These are phyloP conservation scores for Schwanniomyces vanrijiae DNA, from an alignment of 805 yeast species.

Conservation along the genomic window DNA sequence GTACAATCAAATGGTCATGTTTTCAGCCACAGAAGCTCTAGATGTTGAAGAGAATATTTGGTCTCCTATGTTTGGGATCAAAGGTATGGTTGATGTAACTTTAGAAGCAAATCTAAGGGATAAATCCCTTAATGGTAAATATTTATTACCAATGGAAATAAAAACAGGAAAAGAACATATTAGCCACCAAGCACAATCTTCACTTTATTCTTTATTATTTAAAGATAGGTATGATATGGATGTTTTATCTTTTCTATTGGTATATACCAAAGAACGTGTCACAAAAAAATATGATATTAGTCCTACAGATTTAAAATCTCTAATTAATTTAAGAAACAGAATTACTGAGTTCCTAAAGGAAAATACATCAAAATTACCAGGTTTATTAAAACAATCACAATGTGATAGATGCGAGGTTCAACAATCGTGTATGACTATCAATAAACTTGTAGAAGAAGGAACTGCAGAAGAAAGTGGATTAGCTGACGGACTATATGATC, in stretches of 20 bases:
- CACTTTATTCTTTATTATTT: conserved; percentile 74
- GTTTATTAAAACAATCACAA: conserved; percentile 46
- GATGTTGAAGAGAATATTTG: conserved; percentile 90
- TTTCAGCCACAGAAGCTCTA: conserved; percentile 62
- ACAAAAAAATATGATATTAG: conserved; percentile 55
- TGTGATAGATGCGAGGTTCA: conserved; percentile 64
- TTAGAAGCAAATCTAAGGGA: conserved; percentile 53
- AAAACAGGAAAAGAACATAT: conserved; percentile 76
- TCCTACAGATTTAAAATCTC: conserved; percentile 58
- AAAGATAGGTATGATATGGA: conserved; percentile 78
- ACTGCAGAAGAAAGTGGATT: conserved; percentile 54
- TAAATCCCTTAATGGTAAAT: conserved; percentile 32
- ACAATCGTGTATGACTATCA: conserved; percentile 63
- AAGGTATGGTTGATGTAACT: conserved; percentile 89
- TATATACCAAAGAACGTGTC: conserved; percentile 65
- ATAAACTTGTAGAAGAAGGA: conserved; percentile 62
- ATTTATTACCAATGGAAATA: conserved; percentile 79
- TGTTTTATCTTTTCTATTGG: conserved; percentile 62
- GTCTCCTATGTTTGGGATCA: conserved; percentile 87
- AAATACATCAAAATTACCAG: conserved; percentile 53
- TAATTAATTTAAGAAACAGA: conserved; percentile 71
- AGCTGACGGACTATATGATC: conserved; percentile 44
- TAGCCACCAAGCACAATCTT: conserved; percentile 82
- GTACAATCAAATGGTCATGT: conserved; percentile 32
- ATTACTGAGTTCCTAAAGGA: conserved; percentile 60